Percentiles rank a stretch among this genome's conserved stretches.
Evolutionary conservation across 495 filamentous ascomycete genomes (phyloP).

Genomic region (Venustampulla echinocandica): DNA sequence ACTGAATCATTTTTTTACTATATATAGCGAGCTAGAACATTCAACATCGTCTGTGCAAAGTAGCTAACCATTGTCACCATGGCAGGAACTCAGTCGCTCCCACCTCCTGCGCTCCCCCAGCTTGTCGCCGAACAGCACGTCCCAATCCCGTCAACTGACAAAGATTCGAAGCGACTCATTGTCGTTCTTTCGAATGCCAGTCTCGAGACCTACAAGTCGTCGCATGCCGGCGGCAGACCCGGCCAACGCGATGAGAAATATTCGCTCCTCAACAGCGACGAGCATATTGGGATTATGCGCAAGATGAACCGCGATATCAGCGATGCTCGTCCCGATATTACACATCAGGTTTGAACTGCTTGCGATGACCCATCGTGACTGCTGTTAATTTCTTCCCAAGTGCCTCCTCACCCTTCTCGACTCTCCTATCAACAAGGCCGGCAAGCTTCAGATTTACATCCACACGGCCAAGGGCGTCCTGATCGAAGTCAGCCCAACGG

Average conservation of each 20-base stretch:
- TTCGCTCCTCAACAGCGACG: constrained; percentile 92
- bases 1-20: too few species aligned
- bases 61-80: too few species aligned
- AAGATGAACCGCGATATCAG: constrained; percentile 99
- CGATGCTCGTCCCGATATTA: constrained; percentile 93
- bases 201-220: constrained; percentile 90
- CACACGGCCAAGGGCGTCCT: constrained; percentile 93
- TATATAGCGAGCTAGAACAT: too few species aligned
- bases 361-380: constrained; percentile 19
- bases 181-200: constrained; percentile 96
- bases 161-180: constrained; percentile 81
- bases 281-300: constrained; percentile 97
- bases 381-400: constrained; percentile 35
- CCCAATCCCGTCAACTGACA: constrained; percentile 75
- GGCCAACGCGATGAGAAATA: constrained; percentile 78
- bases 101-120: constrained; percentile 80
- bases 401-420: constrained; percentile 96
- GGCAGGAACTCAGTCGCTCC: constrained; percentile 80
- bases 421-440: constrained; percentile 96
- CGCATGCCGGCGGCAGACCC: constrained; percentile 57
- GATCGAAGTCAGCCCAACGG: constrained; percentile 94
- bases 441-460: constrained; percentile 95
- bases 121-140: constrained; percentile 87
- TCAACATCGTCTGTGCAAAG: too few species aligned
- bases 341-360: constrained; percentile 74